These are phyloP conservation scores for Dictyostelium citrinum DNA, from an alignment of 78 protist genomes.

Conservation along the genomic window DNA sequence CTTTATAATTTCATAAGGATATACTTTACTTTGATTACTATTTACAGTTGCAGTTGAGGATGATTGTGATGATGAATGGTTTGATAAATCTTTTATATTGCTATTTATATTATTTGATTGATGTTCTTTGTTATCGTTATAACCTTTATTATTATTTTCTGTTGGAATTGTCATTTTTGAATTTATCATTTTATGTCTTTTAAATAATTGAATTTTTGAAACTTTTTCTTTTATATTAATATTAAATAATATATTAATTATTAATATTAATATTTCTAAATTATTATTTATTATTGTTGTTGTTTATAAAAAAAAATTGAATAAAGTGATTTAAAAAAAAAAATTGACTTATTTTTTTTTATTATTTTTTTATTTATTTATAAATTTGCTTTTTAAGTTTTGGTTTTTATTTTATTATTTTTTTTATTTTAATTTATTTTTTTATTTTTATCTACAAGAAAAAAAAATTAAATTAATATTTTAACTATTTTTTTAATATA, in stretches of 20 bases:
- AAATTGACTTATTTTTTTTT: neutral
- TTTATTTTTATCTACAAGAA: neutral
- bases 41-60: neutral
- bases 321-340: neutral
- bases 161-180: slow-evolving; percentile 10
- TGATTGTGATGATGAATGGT: neutral
- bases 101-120: neutral
- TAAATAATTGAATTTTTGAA: slow-evolving; percentile 1
- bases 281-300: too few relatives aligned
- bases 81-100: neutral
- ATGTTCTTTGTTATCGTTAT: neutral
- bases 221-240: neutral
- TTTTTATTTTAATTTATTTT: neutral
- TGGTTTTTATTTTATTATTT: neutral
- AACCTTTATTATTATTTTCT: neutral
- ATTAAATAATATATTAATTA: neutral
- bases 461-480: neutral
- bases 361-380: neutral
- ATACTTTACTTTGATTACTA: neutral
- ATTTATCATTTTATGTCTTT: slow-evolving; percentile 6
- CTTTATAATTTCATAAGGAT: slow-evolving; percentile 54
- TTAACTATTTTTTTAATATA: neutral
- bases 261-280: neutral
- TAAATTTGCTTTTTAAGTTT: neutral
- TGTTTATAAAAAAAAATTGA: too few relatives aligned